phyloP scores from a whole-genome alignment of 371 early-diverging fungal genomes.

The Apophysomyces trapeziformis region DNA sequence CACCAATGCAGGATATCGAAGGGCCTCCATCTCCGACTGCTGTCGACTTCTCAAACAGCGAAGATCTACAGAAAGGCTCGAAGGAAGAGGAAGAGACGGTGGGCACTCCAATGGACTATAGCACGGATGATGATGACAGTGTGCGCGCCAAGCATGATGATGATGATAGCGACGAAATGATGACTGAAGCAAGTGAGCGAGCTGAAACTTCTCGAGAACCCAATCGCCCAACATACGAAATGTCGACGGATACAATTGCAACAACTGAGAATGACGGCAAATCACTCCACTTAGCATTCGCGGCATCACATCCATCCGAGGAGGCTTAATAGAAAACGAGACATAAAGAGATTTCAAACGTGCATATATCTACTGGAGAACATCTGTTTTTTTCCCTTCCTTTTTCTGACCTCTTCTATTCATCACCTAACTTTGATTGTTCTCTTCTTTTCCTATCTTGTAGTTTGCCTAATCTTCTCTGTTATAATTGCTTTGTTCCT shows the following conservation, averaged over 20 bases:
- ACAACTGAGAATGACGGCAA: neutral
- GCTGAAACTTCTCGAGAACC: neutral
- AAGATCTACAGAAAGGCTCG: slow-evolving; percentile 3
- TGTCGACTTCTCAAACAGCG: slow-evolving; percentile 7
- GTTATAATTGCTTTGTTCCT: slow-evolving; percentile 9
- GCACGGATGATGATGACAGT: slow-evolving; percentile 18
- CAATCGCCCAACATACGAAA: neutral
- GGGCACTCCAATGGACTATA: slow-evolving; percentile 33
- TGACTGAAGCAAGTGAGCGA: slow-evolving; percentile 23
- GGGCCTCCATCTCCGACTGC: slow-evolving; percentile 9
- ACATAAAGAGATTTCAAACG: slow-evolving; percentile 5
- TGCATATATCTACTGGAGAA: slow-evolving; percentile 3
- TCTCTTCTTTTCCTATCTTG: slow-evolving; percentile 5
- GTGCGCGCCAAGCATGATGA: slow-evolving; percentile 12
- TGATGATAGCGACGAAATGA: slow-evolving; percentile 29
- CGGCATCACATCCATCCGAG: neutral
- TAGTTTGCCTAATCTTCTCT: slow-evolving; percentile 9
- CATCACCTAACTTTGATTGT: neutral
- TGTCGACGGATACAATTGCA: neutral
- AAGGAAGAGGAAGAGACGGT: slow-evolving; percentile 21
- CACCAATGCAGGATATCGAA: slow-evolving; percentile 29
- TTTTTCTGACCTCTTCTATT: neutral
- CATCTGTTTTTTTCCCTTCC: neutral
- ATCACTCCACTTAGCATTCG: neutral
- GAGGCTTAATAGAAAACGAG: slow-evolving; percentile 8